Percentiles rank a stretch among this genome's conserved stretches.
Evolutionary conservation across 139 green algal species (phyloP).

Genomic region (Picochlorum sp.): DNA sequence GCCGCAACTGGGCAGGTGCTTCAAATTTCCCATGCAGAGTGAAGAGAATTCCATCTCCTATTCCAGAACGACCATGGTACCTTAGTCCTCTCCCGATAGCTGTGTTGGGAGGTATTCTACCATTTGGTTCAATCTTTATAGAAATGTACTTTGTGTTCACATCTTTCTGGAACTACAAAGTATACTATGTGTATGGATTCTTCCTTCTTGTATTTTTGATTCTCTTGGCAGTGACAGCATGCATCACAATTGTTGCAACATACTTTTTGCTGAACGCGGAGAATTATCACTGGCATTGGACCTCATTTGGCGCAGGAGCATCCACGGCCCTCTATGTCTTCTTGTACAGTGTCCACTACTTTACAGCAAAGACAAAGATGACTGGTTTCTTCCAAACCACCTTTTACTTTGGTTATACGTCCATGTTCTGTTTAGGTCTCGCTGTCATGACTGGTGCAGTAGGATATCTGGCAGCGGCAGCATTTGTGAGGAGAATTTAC

Average conservation of each 20-base stretch:
- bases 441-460: constrained; percentile 72
- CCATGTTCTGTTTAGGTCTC: constrained; percentile 82
- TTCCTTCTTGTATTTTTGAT: constrained; percentile 94
- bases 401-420: constrained; percentile 97
- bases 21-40: constrained; percentile 69
- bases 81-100: constrained; percentile 63
- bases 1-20: constrained; percentile 44
- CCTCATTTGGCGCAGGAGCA: constrained; percentile 70
- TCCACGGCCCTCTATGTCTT: constrained; percentile 87
- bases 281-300: constrained; percentile 98
- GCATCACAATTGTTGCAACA: constrained; percentile 85
- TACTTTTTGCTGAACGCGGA: constrained; percentile 99
- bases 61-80: constrained; percentile 87
- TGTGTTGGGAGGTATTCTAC: constrained; percentile 77
- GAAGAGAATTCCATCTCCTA: constrained; percentile 90
- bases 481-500: constrained; percentile 90
- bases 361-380: constrained; percentile 93
- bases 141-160: constrained; percentile 99
- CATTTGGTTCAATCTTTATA: constrained; percentile 98
- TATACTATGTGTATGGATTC: constrained; percentile 99
- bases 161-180: constrained; percentile 93
- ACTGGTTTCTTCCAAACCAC: constrained; percentile 92
- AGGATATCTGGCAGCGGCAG: constrained; percentile 69
- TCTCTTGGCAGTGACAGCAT: constrained; percentile 83
- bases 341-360: constrained; percentile 87